Percentiles rank a stretch among this genome's conserved stretches.
Conservation (phyloP, 768 basidiomycete species). For the Leccinum imitatum region DNA sequence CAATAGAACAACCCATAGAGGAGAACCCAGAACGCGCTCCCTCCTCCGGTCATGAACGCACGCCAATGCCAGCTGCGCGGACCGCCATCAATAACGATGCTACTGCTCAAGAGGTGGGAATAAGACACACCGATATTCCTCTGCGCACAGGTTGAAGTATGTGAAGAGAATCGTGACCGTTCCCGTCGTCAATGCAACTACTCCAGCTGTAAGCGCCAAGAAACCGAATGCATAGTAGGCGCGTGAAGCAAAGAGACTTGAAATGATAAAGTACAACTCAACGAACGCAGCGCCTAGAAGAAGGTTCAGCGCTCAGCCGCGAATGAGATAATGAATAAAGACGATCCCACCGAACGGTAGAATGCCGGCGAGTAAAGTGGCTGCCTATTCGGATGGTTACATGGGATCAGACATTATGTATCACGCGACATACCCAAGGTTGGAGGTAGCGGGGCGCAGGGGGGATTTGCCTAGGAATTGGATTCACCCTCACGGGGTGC, state of each 20-base stretch:
- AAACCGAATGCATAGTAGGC: conserved; percentile 98
- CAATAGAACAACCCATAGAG: conserved; percentile 89
- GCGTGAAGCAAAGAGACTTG: conserved; percentile 86
- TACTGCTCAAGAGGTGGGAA: not conserved
- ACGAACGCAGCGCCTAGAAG: conserved; percentile 87
- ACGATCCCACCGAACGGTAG: conserved; percentile 75
- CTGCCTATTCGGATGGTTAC: conserved; percentile 42
- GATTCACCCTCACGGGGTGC: conserved; percentile 89
- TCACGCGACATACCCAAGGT: conserved; percentile 59
- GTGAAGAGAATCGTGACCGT: conserved; percentile 88
- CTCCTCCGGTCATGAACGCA: conserved; percentile 88
- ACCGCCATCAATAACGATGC: conserved; percentile 4
- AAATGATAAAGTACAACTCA: conserved; percentile 90
- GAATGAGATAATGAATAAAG: not conserved
- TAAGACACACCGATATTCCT: conserved; percentile 77
- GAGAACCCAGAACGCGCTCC: conserved; percentile 89
- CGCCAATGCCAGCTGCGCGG: conserved; percentile 92
- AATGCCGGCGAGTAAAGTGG: conserved; percentile 83
- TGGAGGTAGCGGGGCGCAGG: conserved; percentile 80
- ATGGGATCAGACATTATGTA: conserved; percentile 3
- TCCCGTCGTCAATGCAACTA: conserved; percentile 85
- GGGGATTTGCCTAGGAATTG: conserved; percentile 96
- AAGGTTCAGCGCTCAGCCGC: not conserved
- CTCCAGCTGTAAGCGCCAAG: conserved; percentile 78
- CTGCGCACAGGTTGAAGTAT: conserved; percentile 90